Conservation (phyloP, 192 early-diverging fungal genomes). For the Rhizophagus clarus region DNA sequence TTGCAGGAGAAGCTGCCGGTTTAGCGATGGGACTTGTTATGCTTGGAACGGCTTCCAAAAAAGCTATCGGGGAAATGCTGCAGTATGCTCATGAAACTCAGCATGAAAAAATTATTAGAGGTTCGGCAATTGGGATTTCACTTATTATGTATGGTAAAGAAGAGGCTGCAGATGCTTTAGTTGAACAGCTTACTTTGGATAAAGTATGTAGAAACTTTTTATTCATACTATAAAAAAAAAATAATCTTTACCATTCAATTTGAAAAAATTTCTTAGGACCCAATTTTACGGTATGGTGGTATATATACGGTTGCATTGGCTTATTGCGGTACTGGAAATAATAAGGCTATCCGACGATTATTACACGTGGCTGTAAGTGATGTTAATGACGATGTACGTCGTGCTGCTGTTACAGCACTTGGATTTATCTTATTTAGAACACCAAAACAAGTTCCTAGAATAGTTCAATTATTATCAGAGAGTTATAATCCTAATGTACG, state of each 20-base stretch:
- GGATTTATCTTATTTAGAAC: conserved; percentile 93
- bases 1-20: conserved; percentile 97
- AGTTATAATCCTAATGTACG: conserved; percentile 99
- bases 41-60: conserved; percentile 85
- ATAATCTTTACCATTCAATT: not conserved
- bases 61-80: conserved; percentile 91
- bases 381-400: conserved; percentile 98
- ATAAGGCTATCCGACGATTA: conserved; percentile 90
- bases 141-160: conserved; percentile 98
- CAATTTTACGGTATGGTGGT: conserved; percentile 93
- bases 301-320: conserved; percentile 98
- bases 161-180: conserved; percentile 90
- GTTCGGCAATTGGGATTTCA: conserved; percentile 90
- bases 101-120: conserved; percentile 99
- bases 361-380: conserved; percentile 98
- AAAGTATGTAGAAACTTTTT: conserved; percentile 58
- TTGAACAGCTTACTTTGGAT: conserved; percentile 82
- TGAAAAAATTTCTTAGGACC: conserved; percentile 57
- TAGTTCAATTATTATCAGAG: conserved; percentile 96
- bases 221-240: not conserved
- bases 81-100: conserved; percentile 98
- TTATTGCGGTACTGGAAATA: conserved; percentile 96
- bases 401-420: conserved; percentile 96
- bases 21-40: conserved; percentile 96
- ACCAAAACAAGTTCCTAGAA: conserved; percentile 96